These are phyloP conservation scores for Cryptococcus sp. DNA, from an alignment of 1,284 basidiomycete species.

Conservation along the genomic window DNA sequence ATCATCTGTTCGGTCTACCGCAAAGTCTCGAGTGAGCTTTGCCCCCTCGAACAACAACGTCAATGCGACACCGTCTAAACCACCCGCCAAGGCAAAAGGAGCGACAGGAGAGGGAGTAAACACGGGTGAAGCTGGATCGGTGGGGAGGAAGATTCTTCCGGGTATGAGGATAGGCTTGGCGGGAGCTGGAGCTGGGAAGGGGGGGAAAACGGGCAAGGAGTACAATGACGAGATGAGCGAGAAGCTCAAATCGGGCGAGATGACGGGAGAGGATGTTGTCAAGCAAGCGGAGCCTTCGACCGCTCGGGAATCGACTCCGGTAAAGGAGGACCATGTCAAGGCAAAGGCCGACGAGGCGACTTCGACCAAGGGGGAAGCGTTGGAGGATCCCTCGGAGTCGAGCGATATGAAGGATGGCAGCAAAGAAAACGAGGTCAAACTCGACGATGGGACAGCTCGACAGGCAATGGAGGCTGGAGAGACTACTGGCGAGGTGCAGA, in stretches of 20 bases:
- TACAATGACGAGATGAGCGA: conserved; percentile 2
- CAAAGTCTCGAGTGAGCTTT: not conserved
- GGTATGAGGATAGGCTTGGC: not conserved
- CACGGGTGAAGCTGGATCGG: not conserved
- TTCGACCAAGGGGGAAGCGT: no score
- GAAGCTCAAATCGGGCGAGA: not conserved
- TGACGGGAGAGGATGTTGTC: not conserved
- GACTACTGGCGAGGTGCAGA: no score
- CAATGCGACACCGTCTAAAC: not conserved
- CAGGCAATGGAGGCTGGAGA: no score
- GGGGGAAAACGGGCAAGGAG: conserved; percentile 3
- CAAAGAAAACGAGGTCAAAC: no score
- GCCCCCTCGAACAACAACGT: not conserved
- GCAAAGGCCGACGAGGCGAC: no score
- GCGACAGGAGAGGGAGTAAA: not conserved
- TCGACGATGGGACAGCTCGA: no score
- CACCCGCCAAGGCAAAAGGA: not conserved
- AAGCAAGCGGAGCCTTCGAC: not conserved
- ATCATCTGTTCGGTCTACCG: not conserved
- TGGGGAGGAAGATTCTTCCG: not conserved
- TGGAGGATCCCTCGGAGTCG: no score
- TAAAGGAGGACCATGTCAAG: no score
- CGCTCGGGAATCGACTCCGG: no score
- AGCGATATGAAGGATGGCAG: no score
- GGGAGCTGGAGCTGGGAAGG: not conserved